These are phyloP conservation scores for Mycosarcoma maydis DNA, from an alignment of 1,284 basidiomycete genomes.

Conservation along the genomic window DNA sequence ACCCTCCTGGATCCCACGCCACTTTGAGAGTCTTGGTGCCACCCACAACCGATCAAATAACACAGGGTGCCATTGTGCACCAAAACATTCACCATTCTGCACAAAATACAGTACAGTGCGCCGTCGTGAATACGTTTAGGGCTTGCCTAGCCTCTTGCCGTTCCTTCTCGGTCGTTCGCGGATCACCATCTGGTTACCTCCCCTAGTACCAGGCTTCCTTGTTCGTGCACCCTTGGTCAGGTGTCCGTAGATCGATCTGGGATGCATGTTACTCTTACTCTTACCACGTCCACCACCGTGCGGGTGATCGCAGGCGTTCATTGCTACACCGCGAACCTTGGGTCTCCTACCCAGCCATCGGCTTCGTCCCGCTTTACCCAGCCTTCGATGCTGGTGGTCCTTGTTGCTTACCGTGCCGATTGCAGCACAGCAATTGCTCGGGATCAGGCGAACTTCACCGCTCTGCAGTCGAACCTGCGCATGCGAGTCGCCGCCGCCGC, in stretches of 20 bases:
- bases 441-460: conserved; percentile 88
- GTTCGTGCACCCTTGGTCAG: conserved; percentile 91
- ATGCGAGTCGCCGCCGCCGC: conserved; percentile 71
- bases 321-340: conserved; percentile 92
- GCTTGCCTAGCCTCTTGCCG: conserved; percentile 72
- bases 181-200: conserved; percentile 94
- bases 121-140: conserved; percentile 15
- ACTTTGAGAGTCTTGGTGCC: too few species aligned
- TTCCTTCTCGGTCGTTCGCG: conserved; percentile 85
- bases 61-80: too few species aligned
- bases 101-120: too few species aligned
- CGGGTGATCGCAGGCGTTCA: conserved; percentile 97
- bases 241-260: conserved; percentile 82
- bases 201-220: conserved; percentile 81
- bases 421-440: conserved; percentile 85
- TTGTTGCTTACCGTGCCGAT: conserved; percentile 92
- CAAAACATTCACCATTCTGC: too few species aligned
- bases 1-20: too few species aligned
- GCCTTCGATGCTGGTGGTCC: conserved; percentile 82
- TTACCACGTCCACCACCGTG: conserved; percentile 98
- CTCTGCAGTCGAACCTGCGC: conserved; percentile 87
- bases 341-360: conserved; percentile 90
- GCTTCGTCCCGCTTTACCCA: conserved; percentile 91
- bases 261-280: conserved; percentile 82
- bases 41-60: not conserved